Base-by-base conservation (phyloP, 139 green algal genomes). In the Chlorella sp. region DNA sequence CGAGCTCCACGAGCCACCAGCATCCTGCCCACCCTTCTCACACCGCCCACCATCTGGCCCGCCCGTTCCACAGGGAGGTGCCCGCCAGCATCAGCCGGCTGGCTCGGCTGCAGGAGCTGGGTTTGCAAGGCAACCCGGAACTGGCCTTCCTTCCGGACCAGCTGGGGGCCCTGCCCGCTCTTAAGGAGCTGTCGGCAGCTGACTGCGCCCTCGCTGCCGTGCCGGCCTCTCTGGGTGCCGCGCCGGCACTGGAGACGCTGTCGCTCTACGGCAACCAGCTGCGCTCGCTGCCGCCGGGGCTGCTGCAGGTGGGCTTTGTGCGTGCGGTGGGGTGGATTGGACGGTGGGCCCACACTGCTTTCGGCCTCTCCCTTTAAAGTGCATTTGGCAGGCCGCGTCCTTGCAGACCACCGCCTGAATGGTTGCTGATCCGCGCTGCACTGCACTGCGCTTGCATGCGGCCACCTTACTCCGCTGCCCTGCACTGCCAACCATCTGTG, bases 61-160 rank as follows among this genome's bases (percentile, higher is more conserved):
- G 20, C 72, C 72, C 28, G 44, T 19, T 14, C 30, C 36, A 38
- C 77, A 83, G 77, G 9, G 32, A 51, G 48, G 48, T 96, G 76
- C 91, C 92, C 0, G 13, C 77, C 41, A 80, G 72, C 51, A 43
- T 95, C 24, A 81, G 62, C 34, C 58, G 46, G 13, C 78, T 93
- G 48, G 30, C 78, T 2, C 19, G 73, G 3, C 81, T 96, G 69
- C 58, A 88, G 62, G 89, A 90, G 82, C 81, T 96, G 46, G 90
- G 77, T 54, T 80, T 96, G 73, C 90, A 95, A 44, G 93, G 92
- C 74, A 95, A 96, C 88, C 62, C 72, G 2, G 30, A 56, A 41
- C 86, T 96, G 36, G 74, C 84, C 0, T 24, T 41, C 32, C 87
- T 96, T 75, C 93, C 93, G 0, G 70, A 81, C 48, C 30, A 87